Percentiles rank a stretch among this genome's conserved stretches.
Evolutionary conservation across 202 grass and related monocot species (phyloP).

Genomic region (Schoenoplectus tabernaemontani): DNA sequence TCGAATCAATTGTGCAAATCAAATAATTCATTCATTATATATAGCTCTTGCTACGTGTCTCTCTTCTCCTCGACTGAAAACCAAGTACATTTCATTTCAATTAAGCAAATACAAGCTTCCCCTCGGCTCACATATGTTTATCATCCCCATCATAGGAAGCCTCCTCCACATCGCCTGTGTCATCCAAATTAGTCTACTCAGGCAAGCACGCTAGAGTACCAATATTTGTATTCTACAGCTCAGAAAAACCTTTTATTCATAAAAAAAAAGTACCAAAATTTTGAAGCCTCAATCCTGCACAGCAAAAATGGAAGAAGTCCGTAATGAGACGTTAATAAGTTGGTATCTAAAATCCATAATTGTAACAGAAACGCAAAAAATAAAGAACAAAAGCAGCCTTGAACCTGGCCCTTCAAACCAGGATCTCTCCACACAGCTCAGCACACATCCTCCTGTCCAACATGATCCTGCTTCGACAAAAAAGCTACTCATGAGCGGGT

Average conservation of each 20-base stretch:
- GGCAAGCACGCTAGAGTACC: no score
- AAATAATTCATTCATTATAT: not conserved
- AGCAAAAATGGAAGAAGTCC: slow-evolving; percentile 52
- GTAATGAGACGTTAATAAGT: slow-evolving; percentile 69
- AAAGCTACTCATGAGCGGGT: no score
- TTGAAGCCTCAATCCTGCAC: not conserved
- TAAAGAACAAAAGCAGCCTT: no score
- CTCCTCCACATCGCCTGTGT: not conserved
- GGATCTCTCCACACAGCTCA: no score
- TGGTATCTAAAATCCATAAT: slow-evolving; percentile 85
- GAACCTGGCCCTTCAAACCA: no score
- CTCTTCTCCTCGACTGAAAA: not conserved
- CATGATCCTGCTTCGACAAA: no score
- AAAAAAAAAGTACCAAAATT: no score
- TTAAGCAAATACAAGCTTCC: not conserved
- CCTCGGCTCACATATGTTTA: not conserved
- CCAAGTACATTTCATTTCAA: not conserved
- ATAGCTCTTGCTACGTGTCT: not conserved
- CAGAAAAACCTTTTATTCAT: no score
- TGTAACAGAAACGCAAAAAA: slow-evolving; percentile 35
- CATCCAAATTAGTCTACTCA: no score
- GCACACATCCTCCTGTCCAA: no score
- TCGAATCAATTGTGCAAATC: no score
- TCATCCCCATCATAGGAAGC: not conserved
- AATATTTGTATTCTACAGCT: no score